Evolutionary conservation across 371 early-diverging fungal genomes (phyloP).

Genomic region (Coemansia sp.): DNA sequence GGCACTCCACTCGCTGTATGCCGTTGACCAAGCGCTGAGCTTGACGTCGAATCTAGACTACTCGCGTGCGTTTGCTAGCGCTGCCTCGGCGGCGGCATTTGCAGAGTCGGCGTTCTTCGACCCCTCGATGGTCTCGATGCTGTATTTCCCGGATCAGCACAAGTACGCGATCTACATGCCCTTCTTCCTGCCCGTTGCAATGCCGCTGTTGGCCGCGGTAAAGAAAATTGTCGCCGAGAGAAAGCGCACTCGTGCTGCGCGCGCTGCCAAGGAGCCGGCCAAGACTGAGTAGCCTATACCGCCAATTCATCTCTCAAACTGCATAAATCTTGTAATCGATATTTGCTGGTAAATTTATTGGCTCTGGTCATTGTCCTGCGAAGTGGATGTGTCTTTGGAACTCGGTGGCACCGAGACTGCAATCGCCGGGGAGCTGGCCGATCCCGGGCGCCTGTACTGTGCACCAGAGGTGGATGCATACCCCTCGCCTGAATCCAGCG

Average conservation of each 20-base stretch:
- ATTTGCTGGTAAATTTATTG: too few relatives aligned
- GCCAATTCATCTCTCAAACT: too few relatives aligned
- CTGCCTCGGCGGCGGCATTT: slow-evolving; percentile 63
- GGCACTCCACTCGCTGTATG: slow-evolving; percentile 42
- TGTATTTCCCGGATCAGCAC: slow-evolving; percentile 97
- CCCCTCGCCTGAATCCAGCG: background rate
- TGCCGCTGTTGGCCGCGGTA: slow-evolving; percentile 65
- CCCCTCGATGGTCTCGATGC: slow-evolving; percentile 92
- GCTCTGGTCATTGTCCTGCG: background rate
- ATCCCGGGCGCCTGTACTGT: background rate
- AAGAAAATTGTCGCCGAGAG: slow-evolving; percentile 8
- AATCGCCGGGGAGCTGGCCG: slow-evolving; percentile 9
- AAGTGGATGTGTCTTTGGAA: background rate
- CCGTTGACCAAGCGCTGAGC: slow-evolving; percentile 38
- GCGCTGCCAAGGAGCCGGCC: background rate
- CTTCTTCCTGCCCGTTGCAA: slow-evolving; percentile 87
- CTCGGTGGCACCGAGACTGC: slow-evolving; percentile 4
- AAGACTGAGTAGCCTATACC: background rate
- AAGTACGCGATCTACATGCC: slow-evolving; percentile 96
- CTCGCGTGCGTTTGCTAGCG: slow-evolving; percentile 54
- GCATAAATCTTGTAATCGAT: too few relatives aligned
- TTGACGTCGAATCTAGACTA: slow-evolving; percentile 3
- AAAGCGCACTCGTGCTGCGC: background rate
- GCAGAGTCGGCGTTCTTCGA: slow-evolving; percentile 94
- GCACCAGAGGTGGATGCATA: background rate